Evolutionary conservation across 108 stramenopile genomes (phyloP).

Genomic region (Nitzschia putrida): DNA sequence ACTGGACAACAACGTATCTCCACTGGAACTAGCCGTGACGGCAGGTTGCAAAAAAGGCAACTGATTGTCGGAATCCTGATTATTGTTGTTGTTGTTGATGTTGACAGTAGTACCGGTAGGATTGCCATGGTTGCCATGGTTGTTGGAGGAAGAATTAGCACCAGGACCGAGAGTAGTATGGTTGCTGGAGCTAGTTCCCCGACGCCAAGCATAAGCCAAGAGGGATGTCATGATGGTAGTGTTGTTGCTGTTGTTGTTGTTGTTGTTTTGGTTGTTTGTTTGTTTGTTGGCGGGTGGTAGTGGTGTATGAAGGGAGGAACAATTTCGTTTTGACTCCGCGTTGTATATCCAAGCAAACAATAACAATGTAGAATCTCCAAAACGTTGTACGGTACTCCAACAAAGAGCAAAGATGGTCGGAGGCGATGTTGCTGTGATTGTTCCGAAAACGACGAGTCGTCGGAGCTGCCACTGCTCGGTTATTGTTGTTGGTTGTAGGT

Average conservation of each 20-base stretch:
- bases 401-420: too few relatives aligned
- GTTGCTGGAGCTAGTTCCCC: conserved; percentile 1
- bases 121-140: background rate
- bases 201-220: conserved; percentile 22
- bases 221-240: conserved; percentile 25
- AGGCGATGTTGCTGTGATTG: too few relatives aligned
- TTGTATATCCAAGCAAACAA: too few relatives aligned
- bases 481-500: background rate
- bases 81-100: background rate
- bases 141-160: background rate
- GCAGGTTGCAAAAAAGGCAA: conserved; percentile 11
- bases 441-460: too few relatives aligned
- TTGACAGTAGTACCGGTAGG: too few relatives aligned
- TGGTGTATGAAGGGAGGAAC: too few relatives aligned
- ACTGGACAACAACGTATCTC: conserved; percentile 7
- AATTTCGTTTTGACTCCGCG: too few relatives aligned
- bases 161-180: background rate
- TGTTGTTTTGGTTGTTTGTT: background rate
- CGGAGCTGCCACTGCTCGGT: background rate
- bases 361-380: too few relatives aligned
- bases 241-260: background rate
- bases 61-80: background rate
- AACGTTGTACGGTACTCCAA: too few relatives aligned
- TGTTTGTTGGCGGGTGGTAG: background rate
- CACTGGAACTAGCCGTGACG: conserved; percentile 33